These are phyloP conservation scores for Hanseniaspora nectarophila DNA, from an alignment of 805 yeast species.

Conservation along the genomic window DNA sequence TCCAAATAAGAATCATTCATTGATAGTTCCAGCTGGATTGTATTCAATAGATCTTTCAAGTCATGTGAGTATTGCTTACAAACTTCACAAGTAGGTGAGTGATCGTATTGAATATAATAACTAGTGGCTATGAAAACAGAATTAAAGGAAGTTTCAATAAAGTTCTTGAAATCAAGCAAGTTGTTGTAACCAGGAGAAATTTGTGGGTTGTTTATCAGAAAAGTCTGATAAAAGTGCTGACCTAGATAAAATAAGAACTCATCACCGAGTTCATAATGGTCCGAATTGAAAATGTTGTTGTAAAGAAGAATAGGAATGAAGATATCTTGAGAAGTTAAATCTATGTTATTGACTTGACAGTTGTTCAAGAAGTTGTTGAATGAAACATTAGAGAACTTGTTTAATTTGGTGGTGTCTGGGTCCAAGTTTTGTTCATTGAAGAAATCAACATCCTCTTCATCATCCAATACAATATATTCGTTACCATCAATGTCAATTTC, in stretches of 20 bases:
- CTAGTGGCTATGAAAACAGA: constrained; percentile 7
- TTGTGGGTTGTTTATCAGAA: background rate
- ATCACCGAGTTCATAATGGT: constrained; percentile 10
- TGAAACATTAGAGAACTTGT: background rate
- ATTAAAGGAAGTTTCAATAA: background rate
- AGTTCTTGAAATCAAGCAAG: background rate
- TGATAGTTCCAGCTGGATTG: background rate
- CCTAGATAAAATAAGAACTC: constrained; percentile 12
- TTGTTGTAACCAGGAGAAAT: background rate
- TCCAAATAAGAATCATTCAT: background rate
- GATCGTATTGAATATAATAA: constrained; percentile 13
- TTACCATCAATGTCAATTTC: constrained; percentile 6
- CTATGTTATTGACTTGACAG: background rate
- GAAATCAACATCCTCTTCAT: background rate
- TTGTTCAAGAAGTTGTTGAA: constrained; percentile 1
- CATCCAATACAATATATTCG: background rate
- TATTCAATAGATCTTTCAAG: background rate
- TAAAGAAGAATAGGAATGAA: constrained; percentile 6
- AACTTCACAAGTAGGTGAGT: background rate
- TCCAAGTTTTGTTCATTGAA: background rate
- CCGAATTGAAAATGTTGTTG: constrained; percentile 10
- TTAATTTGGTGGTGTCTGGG: background rate
- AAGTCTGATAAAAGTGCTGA: constrained; percentile 10
- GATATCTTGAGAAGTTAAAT: background rate
- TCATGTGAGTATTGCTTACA: background rate